phyloP scores from a whole-genome alignment of 73 alveolate genomes.

The Paramecium tetraurelia region DNA sequence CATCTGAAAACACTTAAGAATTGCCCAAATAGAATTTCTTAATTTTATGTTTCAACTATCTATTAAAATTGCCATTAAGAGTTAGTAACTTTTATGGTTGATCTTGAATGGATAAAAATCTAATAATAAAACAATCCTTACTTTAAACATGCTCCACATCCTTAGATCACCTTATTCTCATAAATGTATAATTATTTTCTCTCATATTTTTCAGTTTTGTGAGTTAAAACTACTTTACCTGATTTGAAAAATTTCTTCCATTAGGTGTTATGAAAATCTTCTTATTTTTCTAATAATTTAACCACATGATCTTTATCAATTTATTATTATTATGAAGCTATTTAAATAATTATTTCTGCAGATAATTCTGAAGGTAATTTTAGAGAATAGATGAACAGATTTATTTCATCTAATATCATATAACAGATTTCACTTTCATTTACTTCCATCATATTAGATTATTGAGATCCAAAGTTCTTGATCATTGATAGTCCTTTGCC shows the following conservation, averaged over 20 bases:
- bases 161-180: slow-evolving; percentile 30
- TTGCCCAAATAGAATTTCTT: neutral
- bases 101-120: slow-evolving; percentile 32
- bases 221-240: slow-evolving; percentile 7
- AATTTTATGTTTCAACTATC: neutral
- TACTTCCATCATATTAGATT: slow-evolving; percentile 27
- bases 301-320: slow-evolving; percentile 47
- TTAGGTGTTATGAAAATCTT: slow-evolving; percentile 43
- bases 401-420: slow-evolving; percentile 49
- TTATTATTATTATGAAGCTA: slow-evolving; percentile 38
- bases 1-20: neutral
- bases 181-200: neutral
- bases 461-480: neutral
- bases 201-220: slow-evolving; percentile 51
- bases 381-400: neutral
- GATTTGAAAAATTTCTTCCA: slow-evolving; percentile 17
- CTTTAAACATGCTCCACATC: neutral
- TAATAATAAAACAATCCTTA: neutral
- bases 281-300: slow-evolving; percentile 52
- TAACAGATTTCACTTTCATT: slow-evolving; percentile 54
- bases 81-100: neutral
- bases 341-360: slow-evolving; percentile 32
- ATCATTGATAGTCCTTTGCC: neutral
- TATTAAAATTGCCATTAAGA: neutral
- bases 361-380: slow-evolving; percentile 41